Conservation (phyloP, 2,329 filamentous ascomycete genomes). For the Fusarium buharicum region DNA sequence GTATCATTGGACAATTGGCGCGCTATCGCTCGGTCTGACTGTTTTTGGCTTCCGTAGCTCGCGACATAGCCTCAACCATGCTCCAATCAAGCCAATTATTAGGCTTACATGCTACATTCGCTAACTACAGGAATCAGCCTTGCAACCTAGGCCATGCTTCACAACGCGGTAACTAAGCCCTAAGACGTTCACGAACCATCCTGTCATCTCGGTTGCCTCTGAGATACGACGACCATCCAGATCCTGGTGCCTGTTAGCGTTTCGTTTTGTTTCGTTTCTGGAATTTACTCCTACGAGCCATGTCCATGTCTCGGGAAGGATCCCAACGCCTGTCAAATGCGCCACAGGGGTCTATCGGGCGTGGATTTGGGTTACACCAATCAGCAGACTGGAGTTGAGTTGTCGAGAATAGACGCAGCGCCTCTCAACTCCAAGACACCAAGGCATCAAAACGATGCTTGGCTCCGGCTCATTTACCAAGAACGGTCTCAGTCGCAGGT, state of each 20-base stretch:
- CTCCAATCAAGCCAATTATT: conserved; percentile 29
- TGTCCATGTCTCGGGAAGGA: conserved; percentile 41
- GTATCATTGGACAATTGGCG: conserved; percentile 38
- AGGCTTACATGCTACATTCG: conserved; percentile 14
- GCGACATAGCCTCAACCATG: conserved; percentile 34
- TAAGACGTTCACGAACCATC: conserved; percentile 14
- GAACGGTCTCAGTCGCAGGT: conserved; percentile 21
- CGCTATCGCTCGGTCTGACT: conserved; percentile 36
- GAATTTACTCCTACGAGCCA: conserved; percentile 8
- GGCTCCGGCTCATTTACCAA: conserved; percentile 13
- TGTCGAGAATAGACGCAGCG: conserved; percentile 26
- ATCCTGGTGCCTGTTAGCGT: conserved; percentile 14
- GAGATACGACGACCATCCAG: conserved; percentile 13
- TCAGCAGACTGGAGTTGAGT: conserved; percentile 9
- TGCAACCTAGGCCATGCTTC: conserved; percentile 21
- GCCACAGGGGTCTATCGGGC: conserved; percentile 6
- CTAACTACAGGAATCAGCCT: conserved; percentile 40
- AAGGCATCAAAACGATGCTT: conserved; percentile 3
- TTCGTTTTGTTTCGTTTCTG: conserved; percentile 16
- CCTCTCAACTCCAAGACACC: conserved; percentile 5
- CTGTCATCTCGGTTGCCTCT: conserved; percentile 37
- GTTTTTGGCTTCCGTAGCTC: conserved; percentile 25
- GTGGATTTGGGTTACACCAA: conserved; percentile 19
- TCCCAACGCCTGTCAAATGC: conserved; percentile 7
- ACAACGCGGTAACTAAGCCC: conserved; percentile 10